These are phyloP conservation scores for Castanopsis chinensis DNA, from an alignment of 306 rosid species.

Conservation along the genomic window DNA sequence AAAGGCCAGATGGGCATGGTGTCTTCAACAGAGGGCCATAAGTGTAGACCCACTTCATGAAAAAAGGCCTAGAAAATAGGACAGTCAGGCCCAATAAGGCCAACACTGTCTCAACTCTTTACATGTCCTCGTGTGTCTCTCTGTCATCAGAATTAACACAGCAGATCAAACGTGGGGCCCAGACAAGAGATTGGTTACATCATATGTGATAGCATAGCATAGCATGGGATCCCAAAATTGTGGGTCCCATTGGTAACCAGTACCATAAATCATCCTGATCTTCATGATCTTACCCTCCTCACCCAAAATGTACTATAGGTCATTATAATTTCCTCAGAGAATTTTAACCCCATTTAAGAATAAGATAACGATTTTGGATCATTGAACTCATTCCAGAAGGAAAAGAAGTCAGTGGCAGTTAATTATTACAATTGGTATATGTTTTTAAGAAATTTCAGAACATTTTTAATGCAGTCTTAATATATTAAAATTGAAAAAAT, in stretches of 20 bases:
- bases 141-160: not conserved
- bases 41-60: not conserved
- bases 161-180: slow-evolving; percentile 12
- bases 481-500: no score
- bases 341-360: not conserved
- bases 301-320: not conserved
- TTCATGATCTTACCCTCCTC: not conserved
- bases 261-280: slow-evolving; percentile 17
- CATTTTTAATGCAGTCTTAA: no score
- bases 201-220: not conserved
- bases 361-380: no score
- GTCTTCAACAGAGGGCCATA: not conserved
- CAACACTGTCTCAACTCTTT: not conserved
- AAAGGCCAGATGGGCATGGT: not conserved
- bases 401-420: slow-evolving; percentile 6
- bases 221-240: slow-evolving; percentile 18
- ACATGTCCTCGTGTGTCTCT: not conserved
- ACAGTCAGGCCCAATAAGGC: not conserved
- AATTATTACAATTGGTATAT: no score
- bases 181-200: not conserved
- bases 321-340: not conserved
- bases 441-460: no score
- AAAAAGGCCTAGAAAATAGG: not conserved
- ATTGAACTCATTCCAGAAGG: not conserved
- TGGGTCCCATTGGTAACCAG: slow-evolving; percentile 16